These are phyloP conservation scores for Ganoderma sinense DNA, from an alignment of 1,284 basidiomycete species.

Conservation along the genomic window DNA sequence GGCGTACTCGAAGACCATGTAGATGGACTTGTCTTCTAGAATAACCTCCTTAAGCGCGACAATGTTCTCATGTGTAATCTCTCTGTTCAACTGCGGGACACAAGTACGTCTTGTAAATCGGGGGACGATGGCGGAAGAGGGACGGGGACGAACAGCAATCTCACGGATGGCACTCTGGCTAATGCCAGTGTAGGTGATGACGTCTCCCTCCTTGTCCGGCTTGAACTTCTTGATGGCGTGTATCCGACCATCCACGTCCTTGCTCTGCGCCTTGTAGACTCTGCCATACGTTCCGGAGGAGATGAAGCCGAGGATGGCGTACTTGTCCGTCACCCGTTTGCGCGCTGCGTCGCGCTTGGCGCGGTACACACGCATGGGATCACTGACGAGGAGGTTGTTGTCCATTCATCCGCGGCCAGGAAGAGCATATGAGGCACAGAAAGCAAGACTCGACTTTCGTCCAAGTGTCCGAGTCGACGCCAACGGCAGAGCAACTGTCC, in stretches of 20 bases:
- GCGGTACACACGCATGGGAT: conserved; percentile 88
- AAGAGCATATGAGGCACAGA: background rate
- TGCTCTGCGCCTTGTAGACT: conserved; percentile 94
- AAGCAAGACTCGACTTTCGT: background rate
- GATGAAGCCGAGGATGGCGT: conserved; percentile 95
- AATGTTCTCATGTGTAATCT: conserved; percentile 93
- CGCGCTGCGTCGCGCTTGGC: conserved; percentile 77
- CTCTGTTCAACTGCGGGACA: conserved; percentile 81
- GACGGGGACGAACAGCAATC: conserved; percentile 77
- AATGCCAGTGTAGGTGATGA: conserved; percentile 94
- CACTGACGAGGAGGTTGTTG: conserved; percentile 39
- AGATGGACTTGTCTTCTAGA: conserved; percentile 96
- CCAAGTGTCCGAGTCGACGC: background rate
- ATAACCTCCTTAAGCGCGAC: conserved; percentile 94
- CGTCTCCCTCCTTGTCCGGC: conserved; percentile 97
- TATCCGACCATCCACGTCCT: conserved; percentile 70
- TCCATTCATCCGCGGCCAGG: conserved; percentile 24
- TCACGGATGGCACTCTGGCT: conserved; percentile 97
- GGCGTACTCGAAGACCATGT: conserved; percentile 99
- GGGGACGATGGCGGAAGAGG: background rate
- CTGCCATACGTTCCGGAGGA: conserved; percentile 98
- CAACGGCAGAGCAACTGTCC: too few species aligned
- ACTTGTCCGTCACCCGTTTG: conserved; percentile 78
- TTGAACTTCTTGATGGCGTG: conserved; percentile 99
- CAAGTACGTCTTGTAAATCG: background rate